Conservation (phyloP, 768 basidiomycete genomes). For the Mycena vitilis region DNA sequence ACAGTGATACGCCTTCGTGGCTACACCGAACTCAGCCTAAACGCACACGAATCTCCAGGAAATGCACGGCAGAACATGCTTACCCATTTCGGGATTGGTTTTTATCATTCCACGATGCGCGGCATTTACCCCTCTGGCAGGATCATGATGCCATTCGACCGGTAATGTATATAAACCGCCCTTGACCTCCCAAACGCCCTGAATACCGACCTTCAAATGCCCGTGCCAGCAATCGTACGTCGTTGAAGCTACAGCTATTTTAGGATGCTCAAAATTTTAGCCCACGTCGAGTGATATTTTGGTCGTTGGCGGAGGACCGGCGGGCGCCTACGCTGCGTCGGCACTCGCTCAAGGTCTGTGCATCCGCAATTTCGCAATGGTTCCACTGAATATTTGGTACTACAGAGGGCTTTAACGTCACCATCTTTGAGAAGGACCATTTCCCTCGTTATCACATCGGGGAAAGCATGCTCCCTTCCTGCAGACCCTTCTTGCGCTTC, state of each 20-base stretch:
- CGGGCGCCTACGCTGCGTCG: constrained; percentile 45
- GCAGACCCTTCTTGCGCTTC: constrained; percentile 48
- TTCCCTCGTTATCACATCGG: constrained; percentile 53
- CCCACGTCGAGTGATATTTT: constrained; percentile 25
- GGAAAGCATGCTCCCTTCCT: constrained; percentile 52
- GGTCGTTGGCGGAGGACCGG: constrained; percentile 41
- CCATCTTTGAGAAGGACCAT: constrained; percentile 41
- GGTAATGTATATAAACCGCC: not conserved
- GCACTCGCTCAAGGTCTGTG: constrained; percentile 32
- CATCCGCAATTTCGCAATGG: not conserved
- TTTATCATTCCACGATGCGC: too few relatives aligned
- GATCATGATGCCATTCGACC: not conserved
- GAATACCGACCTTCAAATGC: not conserved
- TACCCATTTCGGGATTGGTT: too few relatives aligned
- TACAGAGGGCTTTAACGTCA: constrained; percentile 44
- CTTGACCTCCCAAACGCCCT: not conserved
- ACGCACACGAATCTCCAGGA: too few relatives aligned
- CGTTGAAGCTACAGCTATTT: too few relatives aligned
- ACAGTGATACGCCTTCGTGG: too few relatives aligned
- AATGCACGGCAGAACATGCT: too few relatives aligned
- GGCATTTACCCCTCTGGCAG: not conserved
- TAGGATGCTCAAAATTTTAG: not conserved
- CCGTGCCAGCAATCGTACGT: constrained; percentile 2
- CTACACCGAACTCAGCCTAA: too few relatives aligned
- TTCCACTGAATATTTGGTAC: constrained; percentile 6